These are phyloP conservation scores for Conticribra guillardii DNA, from an alignment of 108 stramenopile species.

Conservation along the genomic window DNA sequence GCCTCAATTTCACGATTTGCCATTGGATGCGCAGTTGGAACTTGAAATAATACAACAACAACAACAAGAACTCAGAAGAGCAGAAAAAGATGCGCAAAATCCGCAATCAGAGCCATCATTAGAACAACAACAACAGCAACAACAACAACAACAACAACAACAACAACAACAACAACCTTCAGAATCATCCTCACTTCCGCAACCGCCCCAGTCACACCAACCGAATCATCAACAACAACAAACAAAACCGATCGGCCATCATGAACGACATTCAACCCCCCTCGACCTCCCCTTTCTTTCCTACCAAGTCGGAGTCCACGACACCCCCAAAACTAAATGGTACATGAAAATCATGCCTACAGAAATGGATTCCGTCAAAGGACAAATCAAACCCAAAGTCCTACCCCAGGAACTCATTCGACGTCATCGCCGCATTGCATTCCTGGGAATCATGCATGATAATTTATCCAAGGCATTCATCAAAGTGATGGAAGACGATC, in stretches of 20 bases:
- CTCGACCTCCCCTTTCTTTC: slow-evolving; percentile 1
- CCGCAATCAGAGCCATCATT: too few relatives aligned
- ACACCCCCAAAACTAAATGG: slow-evolving; percentile 37
- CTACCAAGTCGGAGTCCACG: slow-evolving; percentile 19
- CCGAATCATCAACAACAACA: too few relatives aligned
- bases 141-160: too few relatives aligned
- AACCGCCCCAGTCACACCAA: background rate
- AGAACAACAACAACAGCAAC: too few relatives aligned
- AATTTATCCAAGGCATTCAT: slow-evolving; percentile 19
- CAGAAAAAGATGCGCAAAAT: too few relatives aligned
- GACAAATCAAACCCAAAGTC: slow-evolving; percentile 26
- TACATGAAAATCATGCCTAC: slow-evolving; percentile 48
- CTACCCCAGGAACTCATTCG: slow-evolving; percentile 34
- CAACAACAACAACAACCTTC: too few relatives aligned
- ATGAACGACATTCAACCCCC: too few relatives aligned
- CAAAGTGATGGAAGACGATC: slow-evolving; percentile 10
- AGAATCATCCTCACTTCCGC: background rate
- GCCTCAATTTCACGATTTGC: slow-evolving; percentile 2
- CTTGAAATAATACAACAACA: background rate
- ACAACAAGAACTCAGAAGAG: background rate
- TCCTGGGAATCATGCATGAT: slow-evolving; percentile 40
- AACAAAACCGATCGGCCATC: too few relatives aligned
- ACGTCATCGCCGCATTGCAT: slow-evolving; percentile 30
- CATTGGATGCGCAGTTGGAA: background rate
- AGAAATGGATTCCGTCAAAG: slow-evolving; percentile 17